Conservation (phyloP, 2,329 filamentous ascomycete species). For the Lasiodiplodia gonubiensis region DNA sequence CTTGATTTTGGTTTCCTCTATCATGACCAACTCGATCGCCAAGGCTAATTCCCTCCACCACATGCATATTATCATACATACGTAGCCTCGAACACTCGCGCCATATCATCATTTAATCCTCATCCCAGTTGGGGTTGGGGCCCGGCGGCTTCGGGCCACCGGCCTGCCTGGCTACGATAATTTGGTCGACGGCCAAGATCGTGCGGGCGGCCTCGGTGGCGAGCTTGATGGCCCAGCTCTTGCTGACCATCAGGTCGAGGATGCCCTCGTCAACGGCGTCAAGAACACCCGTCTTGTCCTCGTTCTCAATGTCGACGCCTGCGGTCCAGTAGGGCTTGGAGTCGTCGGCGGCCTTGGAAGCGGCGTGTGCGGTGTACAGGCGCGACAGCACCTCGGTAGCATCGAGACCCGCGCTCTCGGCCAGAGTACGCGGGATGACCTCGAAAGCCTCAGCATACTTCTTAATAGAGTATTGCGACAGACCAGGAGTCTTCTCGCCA, state of each 20-base stretch:
- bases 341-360: constrained; percentile 62
- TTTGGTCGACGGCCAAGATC: constrained; percentile 95
- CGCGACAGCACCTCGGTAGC: constrained; percentile 95
- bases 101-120: constrained; percentile 54
- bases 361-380: constrained; percentile 88
- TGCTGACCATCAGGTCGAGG: constrained; percentile 86
- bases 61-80: constrained; percentile 26
- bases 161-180: constrained; percentile 96
- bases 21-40: background rate
- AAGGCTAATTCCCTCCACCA: background rate
- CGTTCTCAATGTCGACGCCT: constrained; percentile 94
- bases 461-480: constrained; percentile 95
- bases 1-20: constrained; percentile 16
- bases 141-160: constrained; percentile 96
- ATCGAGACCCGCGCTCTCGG: constrained; percentile 93
- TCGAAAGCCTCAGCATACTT: constrained; percentile 98
- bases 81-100: background rate
- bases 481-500: constrained; percentile 88
- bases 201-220: constrained; percentile 94
- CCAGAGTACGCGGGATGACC: constrained; percentile 90
- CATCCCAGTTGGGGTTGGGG: constrained; percentile 82
- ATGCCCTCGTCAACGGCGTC: constrained; percentile 90
- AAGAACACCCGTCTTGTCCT: constrained; percentile 77
- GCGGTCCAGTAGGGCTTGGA: constrained; percentile 75
- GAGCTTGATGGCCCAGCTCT: constrained; percentile 96